Base-by-base conservation (phyloP, 148 eudicot genomes). In the Mesembryanthemum crystallinum region DNA sequence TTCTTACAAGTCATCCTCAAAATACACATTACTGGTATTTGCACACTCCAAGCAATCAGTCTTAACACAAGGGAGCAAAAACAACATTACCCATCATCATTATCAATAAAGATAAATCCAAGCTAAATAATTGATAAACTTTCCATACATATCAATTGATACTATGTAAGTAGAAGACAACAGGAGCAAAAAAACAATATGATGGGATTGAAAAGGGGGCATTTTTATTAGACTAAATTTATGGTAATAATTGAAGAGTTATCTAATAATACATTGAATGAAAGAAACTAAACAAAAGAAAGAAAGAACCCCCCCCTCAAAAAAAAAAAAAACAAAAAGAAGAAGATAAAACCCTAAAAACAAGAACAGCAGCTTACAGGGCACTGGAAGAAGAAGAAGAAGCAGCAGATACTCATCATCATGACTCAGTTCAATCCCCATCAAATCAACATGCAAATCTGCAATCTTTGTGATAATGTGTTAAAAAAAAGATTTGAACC, bases 251-350 rank as follows among this genome's bases (percentile, higher is more conserved):
- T 47, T 65, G 15, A 65, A 23, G 14, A 52, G 70, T 73, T 45
- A 8, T 17, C 66, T 4, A 54, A 59, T 67, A 67, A 12, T 76
- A 67, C 73, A 76, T 76, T 42, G 37, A 67, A 67, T 76, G 14
- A 67, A 67, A 55, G 37, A 76, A 74, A 5, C 43, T 32, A 75
- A 51, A 5, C 23, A 58, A 37, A 37, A 10, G 4, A 29, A 27
- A 20, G 58, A 51, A 69, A 43, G 10, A n/a, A 71, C 18, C 25
- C 21, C n/a, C n/a, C n/a, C n/a, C n/a, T n/a, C n/a, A n/a, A n/a
- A n/a, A n/a, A n/a, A 29, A 71, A 55, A n/a, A n/a, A 1, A 64
- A 64, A 10, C 11, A 24, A 49, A 27, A 30, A 10, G 15, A 69
- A 51, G 15, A 14, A 20, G 21, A 43, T 45, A 68, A 35, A 68